Evolutionary conservation across 768 basidiomycete genomes (phyloP), one percentile per base, ranked within the genome.

Genomic region (Mycena sanguinolenta): DNA sequence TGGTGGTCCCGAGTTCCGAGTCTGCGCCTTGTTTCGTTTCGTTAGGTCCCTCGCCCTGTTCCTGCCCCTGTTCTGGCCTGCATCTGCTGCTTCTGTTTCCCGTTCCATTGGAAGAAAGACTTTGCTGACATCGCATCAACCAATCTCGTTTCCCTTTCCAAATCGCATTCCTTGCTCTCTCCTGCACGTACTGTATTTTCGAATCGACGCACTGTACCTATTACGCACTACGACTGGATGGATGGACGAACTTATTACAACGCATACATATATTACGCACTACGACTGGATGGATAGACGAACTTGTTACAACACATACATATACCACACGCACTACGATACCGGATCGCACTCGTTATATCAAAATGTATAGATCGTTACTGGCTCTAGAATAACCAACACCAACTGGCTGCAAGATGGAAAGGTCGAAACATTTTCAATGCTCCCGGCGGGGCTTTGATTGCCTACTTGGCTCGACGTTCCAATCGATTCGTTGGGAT

Each of bases 131-230:
- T 60, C 27, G 12, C 46, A 19, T 27, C 38, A 42, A 25, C 65
- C 49, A 23, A 19, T 54, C 54, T 54, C 36, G 23, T 42, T 38
- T 16, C 36, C 16, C 55, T 49, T n/a, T 38, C 23, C 36, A 8
- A 23, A 39, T 55, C 36, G 23, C 55, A 25, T 17, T 13, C 23
- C 23, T 58, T 34, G 27, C 46, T 69, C 55, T 63, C 55, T 32
- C 49, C 3, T n/a, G n/a, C 46, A 23, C 46, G 23, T 23, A 13
- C 34, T 8, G 38, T 59, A 6, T 9, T n/a, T 44, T 30, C 50
- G 38, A 38, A 60, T 61, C 28, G 54, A 36, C 64, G 28, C 27
- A 36, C 55, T 69, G 55, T 69, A 69, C 62, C 49, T 54, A 61
- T 44, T 58, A 58, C 50, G 34, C 54, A 63, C 38, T 63, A 44